phyloP scores from a whole-genome alignment of 1,139 yeast species.

The Kluyveromyces sp. region DNA sequence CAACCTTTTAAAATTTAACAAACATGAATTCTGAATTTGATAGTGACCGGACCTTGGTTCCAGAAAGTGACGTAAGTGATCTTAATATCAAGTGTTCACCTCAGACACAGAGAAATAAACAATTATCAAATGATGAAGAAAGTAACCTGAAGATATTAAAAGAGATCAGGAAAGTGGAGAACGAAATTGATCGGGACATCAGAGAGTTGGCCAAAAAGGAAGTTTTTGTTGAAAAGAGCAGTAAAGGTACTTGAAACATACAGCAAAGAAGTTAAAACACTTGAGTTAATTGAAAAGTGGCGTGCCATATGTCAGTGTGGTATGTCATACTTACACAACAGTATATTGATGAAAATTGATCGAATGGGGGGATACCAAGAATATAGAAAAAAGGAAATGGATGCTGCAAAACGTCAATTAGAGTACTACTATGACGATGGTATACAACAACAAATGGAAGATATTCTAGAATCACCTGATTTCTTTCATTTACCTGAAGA shows the following conservation, averaged over 20 bases:
- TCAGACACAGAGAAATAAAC: no score
- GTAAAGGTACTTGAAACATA: conserved; percentile 27
- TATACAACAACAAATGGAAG: conserved; percentile 32
- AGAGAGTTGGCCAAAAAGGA: conserved; percentile 18
- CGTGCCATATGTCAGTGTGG: conserved; percentile 37
- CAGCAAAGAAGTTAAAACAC: conserved; percentile 23
- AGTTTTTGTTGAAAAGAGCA: conserved; percentile 32
- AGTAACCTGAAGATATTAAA: neutral
- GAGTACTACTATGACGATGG: conserved; percentile 32
- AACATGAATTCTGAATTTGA: conserved; percentile 1
- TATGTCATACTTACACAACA: conserved; percentile 36
- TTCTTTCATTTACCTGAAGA: conserved; percentile 29
- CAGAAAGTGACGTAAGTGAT: neutral
- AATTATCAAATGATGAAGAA: neutral
- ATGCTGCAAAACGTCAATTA: conserved; percentile 28
- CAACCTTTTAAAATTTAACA: neutral
- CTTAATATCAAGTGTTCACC: no score
- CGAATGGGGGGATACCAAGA: conserved; percentile 41
- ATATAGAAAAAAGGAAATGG: conserved; percentile 32
- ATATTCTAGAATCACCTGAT: conserved; percentile 33
- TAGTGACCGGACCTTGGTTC: conserved; percentile 3
- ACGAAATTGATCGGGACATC: neutral
- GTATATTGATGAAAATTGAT: conserved; percentile 35
- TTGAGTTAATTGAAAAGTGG: conserved; percentile 36
- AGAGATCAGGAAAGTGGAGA: neutral